Evolutionary conservation across 2,329 filamentous ascomycete species (phyloP).

Genomic region (Trichophyton rubrum): DNA sequence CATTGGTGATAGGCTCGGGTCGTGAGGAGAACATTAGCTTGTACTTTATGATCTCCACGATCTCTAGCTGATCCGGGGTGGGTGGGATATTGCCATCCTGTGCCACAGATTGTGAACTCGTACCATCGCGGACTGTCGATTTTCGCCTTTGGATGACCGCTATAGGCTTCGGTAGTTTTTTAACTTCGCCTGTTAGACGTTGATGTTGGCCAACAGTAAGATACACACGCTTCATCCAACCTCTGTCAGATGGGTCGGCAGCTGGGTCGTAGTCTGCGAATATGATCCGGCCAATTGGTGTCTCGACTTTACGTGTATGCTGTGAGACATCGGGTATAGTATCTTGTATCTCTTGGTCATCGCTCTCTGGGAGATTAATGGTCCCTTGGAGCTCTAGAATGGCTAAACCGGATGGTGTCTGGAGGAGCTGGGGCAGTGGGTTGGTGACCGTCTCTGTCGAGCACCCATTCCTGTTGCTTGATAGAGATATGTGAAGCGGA

Average conservation of each 20-base stretch:
- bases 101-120: neutral
- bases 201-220: conserved; percentile 83
- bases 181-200: conserved; percentile 76
- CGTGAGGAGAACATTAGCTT: conserved; percentile 75
- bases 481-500: conserved; percentile 23
- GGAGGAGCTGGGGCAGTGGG: conserved; percentile 68
- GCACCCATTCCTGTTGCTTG: conserved; percentile 5
- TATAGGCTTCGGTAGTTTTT: conserved; percentile 66
- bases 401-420: conserved; percentile 79
- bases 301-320: conserved; percentile 23
- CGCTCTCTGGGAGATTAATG: conserved; percentile 54
- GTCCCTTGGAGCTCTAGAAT: conserved; percentile 86
- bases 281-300: conserved; percentile 57
- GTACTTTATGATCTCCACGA: conserved; percentile 75
- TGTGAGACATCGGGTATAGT: conserved; percentile 10
- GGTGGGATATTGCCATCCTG: conserved; percentile 14
- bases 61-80: conserved; percentile 48
- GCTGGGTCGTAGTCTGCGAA: conserved; percentile 62
- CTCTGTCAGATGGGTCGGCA: conserved; percentile 35
- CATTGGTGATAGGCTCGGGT: conserved; percentile 60
- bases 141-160: conserved; percentile 58
- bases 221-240: conserved; percentile 85
- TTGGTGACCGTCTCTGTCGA: conserved; percentile 23
- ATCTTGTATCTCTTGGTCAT: conserved; percentile 20
- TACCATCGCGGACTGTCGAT: conserved; percentile 9